Conservation (phyloP, 2,329 filamentous ascomycete genomes). For the Ceratocystis variospora region DNA sequence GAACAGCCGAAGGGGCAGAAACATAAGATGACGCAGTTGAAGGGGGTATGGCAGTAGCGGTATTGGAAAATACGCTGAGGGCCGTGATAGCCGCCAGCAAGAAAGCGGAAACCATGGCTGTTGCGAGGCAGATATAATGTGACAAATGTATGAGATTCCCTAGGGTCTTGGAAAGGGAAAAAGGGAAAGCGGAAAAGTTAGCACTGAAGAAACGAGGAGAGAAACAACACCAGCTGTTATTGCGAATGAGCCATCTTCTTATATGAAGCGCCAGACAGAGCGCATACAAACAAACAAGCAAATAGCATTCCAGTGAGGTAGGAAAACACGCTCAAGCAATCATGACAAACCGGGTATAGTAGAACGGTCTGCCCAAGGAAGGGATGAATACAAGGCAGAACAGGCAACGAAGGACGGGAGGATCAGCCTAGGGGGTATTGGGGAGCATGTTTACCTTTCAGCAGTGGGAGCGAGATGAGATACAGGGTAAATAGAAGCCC, state of each 20-base stretch:
- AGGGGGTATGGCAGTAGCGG: conserved; percentile 16
- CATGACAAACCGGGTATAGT: neutral
- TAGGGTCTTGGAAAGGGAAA: neutral
- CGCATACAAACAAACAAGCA: neutral
- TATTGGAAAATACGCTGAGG: conserved; percentile 17
- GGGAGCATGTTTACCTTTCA: conserved; percentile 7
- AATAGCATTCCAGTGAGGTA: neutral
- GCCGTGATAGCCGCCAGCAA: conserved; percentile 17
- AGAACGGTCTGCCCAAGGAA: neutral
- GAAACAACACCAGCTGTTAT: neutral
- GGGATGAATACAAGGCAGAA: neutral
- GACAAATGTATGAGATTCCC: conserved; percentile 1
- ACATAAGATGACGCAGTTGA: conserved; percentile 8
- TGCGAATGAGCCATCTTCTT: neutral
- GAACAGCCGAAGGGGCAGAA: conserved; percentile 12
- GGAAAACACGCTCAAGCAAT: neutral
- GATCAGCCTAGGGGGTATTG: neutral
- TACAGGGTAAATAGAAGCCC: neutral
- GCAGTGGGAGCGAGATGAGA: neutral
- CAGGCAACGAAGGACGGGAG: neutral
- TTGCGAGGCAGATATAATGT: conserved; percentile 5
- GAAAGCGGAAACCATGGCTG: conserved; percentile 17
- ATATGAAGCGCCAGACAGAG: neutral
- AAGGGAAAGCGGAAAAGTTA: conserved; percentile 5
- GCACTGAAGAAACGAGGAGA: neutral